Evolutionary conservation across 768 basidiomycete genomes (phyloP).

Genomic region (Suillus variegatus): DNA sequence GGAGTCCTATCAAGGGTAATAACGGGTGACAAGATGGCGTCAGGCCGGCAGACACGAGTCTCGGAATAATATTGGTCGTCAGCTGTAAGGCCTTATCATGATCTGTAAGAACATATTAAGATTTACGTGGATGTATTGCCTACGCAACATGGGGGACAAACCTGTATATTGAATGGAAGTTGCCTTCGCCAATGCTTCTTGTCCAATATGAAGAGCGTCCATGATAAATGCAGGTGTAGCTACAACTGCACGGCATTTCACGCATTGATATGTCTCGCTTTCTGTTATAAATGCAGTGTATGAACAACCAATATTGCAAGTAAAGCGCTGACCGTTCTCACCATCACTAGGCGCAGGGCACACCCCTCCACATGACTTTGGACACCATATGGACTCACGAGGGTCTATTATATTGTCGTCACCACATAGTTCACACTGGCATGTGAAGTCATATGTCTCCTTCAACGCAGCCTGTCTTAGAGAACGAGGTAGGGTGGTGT

Average conservation of each 20-base stretch:
- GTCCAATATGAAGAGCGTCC: conserved; percentile 67
- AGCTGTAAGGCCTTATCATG: conserved; percentile 56
- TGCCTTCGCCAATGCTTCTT: conserved; percentile 77
- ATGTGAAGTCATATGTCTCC: conserved; percentile 80
- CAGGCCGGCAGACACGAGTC: conserved; percentile 58
- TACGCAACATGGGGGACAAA: conserved; percentile 26
- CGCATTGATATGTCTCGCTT: conserved; percentile 48
- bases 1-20: conserved; percentile 70
- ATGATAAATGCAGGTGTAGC: conserved; percentile 52
- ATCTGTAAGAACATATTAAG: conserved; percentile 42
- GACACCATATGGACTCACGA: conserved; percentile 69
- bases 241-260: conserved; percentile 52
- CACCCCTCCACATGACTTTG: conserved; percentile 64
- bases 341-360: conserved; percentile 66
- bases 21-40: conserved; percentile 76
- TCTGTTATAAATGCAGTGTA: conserved; percentile 37
- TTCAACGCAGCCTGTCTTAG: conserved; percentile 57
- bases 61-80: conserved; percentile 64
- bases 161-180: conserved; percentile 59
- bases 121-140: not conserved
- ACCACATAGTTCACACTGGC: conserved; percentile 64
- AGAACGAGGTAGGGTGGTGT: conserved; percentile 67
- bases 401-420: conserved; percentile 47
- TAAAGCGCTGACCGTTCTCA: conserved; percentile 22
- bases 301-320: not conserved